Evolutionary conservation across 2,329 filamentous ascomycete species (phyloP).

Genomic region (Zymoseptoria crescenta): DNA sequence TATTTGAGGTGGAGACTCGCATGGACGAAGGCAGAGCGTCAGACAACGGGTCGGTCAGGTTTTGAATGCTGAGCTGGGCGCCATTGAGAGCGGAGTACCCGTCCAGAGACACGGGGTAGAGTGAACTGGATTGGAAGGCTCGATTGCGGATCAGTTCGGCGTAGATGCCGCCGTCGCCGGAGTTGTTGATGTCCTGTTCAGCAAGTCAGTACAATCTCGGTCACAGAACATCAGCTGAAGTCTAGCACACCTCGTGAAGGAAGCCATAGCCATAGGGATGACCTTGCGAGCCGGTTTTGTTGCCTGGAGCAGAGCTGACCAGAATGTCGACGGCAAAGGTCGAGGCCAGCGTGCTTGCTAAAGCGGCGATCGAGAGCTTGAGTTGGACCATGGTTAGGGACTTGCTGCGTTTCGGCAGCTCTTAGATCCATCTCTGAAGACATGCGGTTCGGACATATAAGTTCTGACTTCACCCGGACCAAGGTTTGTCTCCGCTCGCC

Average conservation of each 20-base stretch:
- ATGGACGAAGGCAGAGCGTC: constrained; percentile 20
- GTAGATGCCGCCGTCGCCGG: constrained; percentile 64
- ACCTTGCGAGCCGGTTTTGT: neutral
- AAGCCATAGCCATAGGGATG: neutral
- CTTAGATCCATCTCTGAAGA: too few species aligned
- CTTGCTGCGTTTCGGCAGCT: too few species aligned
- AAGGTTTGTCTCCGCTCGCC: too few species aligned
- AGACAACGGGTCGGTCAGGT: constrained; percentile 18
- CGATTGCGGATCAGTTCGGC: constrained; percentile 62
- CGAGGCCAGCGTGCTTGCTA: neutral
- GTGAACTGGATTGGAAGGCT: constrained; percentile 49
- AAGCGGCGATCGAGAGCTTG: too few species aligned
- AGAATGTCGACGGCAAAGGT: neutral
- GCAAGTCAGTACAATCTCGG: too few species aligned
- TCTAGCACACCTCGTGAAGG: neutral
- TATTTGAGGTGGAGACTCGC: constrained; percentile 21
- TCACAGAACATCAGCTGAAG: too few species aligned
- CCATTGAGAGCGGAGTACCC: constrained; percentile 17
- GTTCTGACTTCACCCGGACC: too few species aligned
- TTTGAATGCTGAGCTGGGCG: constrained; percentile 15
- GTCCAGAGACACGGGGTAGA: constrained; percentile 14
- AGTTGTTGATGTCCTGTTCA: constrained; percentile 44
- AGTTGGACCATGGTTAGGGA: too few species aligned
- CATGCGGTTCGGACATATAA: too few species aligned
- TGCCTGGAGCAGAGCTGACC: neutral